phyloP scores from a whole-genome alignment of 257 asterid species.

The Ilex aquifolium region DNA sequence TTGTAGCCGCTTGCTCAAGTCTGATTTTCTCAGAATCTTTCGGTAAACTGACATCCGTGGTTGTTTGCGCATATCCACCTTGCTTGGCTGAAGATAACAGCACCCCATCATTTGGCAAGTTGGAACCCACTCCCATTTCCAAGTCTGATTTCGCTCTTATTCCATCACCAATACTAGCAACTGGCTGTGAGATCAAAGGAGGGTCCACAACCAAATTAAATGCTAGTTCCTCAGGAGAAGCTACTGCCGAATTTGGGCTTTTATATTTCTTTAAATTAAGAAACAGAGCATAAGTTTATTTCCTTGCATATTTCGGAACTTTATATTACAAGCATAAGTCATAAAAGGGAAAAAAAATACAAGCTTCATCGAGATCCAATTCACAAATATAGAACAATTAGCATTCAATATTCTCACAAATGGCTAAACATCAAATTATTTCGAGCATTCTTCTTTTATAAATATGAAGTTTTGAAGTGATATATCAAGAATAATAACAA shows the following conservation, averaged over 20 bases:
- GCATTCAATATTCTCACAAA: not conserved
- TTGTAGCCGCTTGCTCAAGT: not conserved
- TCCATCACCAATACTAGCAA: constrained; percentile 17
- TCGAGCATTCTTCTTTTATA: too few relatives aligned
- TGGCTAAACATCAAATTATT: too few relatives aligned
- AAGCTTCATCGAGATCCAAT: too few relatives aligned
- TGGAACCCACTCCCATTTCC: constrained; percentile 16
- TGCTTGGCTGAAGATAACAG: constrained; percentile 20
- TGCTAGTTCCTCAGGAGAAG: constrained; percentile 25
- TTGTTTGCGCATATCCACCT: constrained; percentile 18
- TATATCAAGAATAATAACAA: too few relatives aligned
- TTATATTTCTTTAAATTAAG: constrained; percentile 34
- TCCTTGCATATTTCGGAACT: too few relatives aligned
- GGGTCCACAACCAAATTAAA: constrained; percentile 25
- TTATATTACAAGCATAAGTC: too few relatives aligned
- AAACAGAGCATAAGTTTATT: not conserved
- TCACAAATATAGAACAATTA: not conserved
- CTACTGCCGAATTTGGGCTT: constrained; percentile 33
- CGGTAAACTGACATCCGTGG: constrained; percentile 14
- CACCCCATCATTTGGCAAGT: constrained; percentile 16
- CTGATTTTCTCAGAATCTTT: constrained; percentile 5
- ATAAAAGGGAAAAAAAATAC: too few relatives aligned
- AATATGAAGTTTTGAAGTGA: too few relatives aligned
- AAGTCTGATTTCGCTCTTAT: constrained; percentile 17
- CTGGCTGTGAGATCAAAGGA: constrained; percentile 25